Base-by-base conservation (phyloP, 345 rosid genomes). In the Camelina hispida region DNA sequence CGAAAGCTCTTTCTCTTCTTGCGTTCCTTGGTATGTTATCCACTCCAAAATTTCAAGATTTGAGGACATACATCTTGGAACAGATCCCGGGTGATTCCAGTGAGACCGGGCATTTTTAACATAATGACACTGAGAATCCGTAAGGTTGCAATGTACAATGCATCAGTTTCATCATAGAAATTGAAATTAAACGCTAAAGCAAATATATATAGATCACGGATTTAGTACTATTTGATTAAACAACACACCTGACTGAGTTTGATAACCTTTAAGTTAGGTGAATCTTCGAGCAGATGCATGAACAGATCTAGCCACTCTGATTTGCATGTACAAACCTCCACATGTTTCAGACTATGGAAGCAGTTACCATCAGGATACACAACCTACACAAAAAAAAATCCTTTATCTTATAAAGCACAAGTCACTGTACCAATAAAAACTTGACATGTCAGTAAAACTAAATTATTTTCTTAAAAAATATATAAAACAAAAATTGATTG, bases 311-410 rank as follows among this genome's bases (percentile, higher is more conserved):
- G 17, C 78, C 78, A 65, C 50, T 47, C 40, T 7, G 70, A 30
- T 72, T 44, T 65, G 61, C 78, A 73, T 32, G 71, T 32, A 73
- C 78, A 73, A 0, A 73, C 57, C 47, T 65, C 71, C 56, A 73
- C 32, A 30, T 4, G 38, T 30, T 43, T 56, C 57, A 73, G 71
- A n/a, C 44, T 65, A 34, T n/a, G 40, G 71, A 73, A 73, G 40
- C 23, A 40, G 22, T 43, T 52, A 25, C 50, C 71, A 65, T 34
- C 40, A 65, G 30, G 78, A 73, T 55, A 35, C 37, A 63, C 56
- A 47, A 54, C 57, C 78, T 73, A 71, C 56, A 46, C 51, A 38
- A 61, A 2, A 51, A 62, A 6, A 13, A 16, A 23, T 1, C n/a
- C n/a, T 22, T 22, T 22, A 22, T 22, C 1, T 22, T 22, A 22